Conservation (phyloP, 805 yeast species). For the Candida succiphila region DNA sequence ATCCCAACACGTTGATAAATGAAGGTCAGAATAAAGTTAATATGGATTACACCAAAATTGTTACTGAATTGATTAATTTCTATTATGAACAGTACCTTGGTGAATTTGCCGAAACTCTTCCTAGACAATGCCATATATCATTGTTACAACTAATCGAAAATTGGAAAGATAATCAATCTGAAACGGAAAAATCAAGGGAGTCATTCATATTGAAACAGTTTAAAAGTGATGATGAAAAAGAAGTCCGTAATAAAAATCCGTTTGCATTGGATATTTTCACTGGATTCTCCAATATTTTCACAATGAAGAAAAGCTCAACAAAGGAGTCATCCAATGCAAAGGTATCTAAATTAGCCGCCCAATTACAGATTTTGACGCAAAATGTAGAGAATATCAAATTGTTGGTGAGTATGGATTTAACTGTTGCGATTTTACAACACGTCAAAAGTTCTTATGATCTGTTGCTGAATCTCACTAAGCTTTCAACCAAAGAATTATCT, state of each 20-base stretch:
- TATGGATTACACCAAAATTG: slow-evolving; percentile 20
- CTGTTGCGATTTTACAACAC: slow-evolving; percentile 57
- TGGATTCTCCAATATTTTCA: slow-evolving; percentile 55
- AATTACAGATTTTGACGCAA: slow-evolving; percentile 63
- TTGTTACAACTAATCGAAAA: slow-evolving; percentile 22
- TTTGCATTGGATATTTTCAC: slow-evolving; percentile 39
- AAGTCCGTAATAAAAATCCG: slow-evolving; percentile 25
- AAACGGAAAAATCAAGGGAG: slow-evolving; percentile 28
- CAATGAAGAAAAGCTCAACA: slow-evolving; percentile 19
- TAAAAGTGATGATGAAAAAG: slow-evolving; percentile 15
- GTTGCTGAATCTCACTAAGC: slow-evolving; percentile 33
- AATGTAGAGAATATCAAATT: slow-evolving; percentile 69
- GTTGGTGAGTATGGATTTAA: slow-evolving; percentile 72
- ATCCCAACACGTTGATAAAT: slow-evolving; percentile 15
- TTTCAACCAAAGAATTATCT: slow-evolving; percentile 21
- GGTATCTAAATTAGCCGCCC: slow-evolving; percentile 65
- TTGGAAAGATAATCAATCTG: slow-evolving; percentile 26
- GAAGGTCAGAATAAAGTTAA: background rate
- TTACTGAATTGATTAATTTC: slow-evolving; percentile 22
- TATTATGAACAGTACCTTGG: slow-evolving; percentile 24
- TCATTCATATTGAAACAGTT: slow-evolving; percentile 27
- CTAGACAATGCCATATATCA: slow-evolving; percentile 22
- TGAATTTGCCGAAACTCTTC: slow-evolving; percentile 23
- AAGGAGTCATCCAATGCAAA: slow-evolving; percentile 18
- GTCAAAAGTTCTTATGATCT: slow-evolving; percentile 59